A percentile compares a stretch with the other conserved stretches of the same genome.
phyloP scores from a whole-genome alignment of 129 eudicot species.

The Ambrosia artemisiifolia region DNA sequence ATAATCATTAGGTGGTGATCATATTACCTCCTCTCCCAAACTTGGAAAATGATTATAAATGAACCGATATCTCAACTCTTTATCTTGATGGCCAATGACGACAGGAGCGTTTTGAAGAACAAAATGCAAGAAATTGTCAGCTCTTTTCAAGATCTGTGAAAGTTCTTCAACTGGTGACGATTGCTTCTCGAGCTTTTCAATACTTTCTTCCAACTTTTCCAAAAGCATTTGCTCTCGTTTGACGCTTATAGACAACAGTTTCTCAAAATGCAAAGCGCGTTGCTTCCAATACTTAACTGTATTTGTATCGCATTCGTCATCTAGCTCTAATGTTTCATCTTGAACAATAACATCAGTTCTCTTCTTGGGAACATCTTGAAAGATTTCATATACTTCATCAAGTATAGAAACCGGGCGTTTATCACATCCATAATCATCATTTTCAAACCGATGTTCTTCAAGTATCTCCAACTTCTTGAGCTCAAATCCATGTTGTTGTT shows the following conservation, averaged over 20 bases:
- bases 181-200: constrained; percentile 78
- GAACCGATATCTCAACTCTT: constrained; percentile 79
- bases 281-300: constrained; percentile 70
- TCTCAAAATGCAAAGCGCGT: constrained; percentile 62
- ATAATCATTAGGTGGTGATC: not conserved
- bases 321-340: constrained; percentile 53
- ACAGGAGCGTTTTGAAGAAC: constrained; percentile 94
- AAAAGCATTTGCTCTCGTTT: constrained; percentile 63
- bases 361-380: constrained; percentile 58
- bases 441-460: constrained; percentile 78
- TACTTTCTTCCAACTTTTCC: constrained; percentile 75
- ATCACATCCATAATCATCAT: constrained; percentile 50
- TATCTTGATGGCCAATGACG: constrained; percentile 95
- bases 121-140: constrained; percentile 89
- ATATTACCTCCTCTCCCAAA: constrained; percentile 77
- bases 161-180: constrained; percentile 89
- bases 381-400: constrained; percentile 56
- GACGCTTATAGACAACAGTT: constrained; percentile 59
- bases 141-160: constrained; percentile 82
- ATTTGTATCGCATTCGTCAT: constrained; percentile 66
- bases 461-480: constrained; percentile 75
- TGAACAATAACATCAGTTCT: constrained; percentile 48
- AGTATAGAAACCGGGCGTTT: constrained; percentile 65
- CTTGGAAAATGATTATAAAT: constrained; percentile 87
- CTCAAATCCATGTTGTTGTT: constrained; percentile 71